phyloP scores from a whole-genome alignment of 2,329 filamentous ascomycete genomes.

The Cladosporium cucumerinum region DNA sequence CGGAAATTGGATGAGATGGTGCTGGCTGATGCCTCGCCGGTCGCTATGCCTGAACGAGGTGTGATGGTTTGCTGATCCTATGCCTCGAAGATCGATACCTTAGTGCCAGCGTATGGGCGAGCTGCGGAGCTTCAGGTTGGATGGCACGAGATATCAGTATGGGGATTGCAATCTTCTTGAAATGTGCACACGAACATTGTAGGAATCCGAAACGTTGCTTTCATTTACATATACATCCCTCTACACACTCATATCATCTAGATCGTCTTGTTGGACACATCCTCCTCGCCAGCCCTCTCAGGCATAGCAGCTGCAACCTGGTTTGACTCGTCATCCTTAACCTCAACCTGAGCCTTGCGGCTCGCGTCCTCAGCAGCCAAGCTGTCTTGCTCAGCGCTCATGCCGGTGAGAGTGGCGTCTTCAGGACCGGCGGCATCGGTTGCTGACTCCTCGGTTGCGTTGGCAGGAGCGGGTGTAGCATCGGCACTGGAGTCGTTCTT shows the following conservation, averaged over 20 bases:
- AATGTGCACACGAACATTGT: background rate
- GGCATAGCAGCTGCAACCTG: conserved; percentile 44
- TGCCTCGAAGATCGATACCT: background rate
- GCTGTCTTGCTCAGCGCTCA: conserved; percentile 36
- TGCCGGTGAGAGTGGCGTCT: background rate
- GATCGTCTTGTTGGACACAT: conserved; percentile 47
- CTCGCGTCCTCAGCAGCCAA: conserved; percentile 39
- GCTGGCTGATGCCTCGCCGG: background rate
- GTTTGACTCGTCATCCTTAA: conserved; percentile 34
- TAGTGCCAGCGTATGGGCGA: background rate
- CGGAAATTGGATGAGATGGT: conserved; percentile 4
- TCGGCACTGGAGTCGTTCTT: conserved; percentile 14
- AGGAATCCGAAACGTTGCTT: background rate
- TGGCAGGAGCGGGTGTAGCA: conserved; percentile 8
- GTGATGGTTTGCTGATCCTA: background rate
- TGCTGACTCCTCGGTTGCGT: background rate
- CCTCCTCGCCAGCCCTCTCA: conserved; percentile 45
- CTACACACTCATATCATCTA: conserved; percentile 25
- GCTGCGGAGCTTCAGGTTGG: background rate
- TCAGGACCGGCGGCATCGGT: background rate
- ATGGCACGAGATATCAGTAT: background rate
- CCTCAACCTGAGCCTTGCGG: conserved; percentile 26
- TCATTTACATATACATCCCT: conserved; percentile 15
- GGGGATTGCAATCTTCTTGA: background rate
- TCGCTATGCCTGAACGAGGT: background rate